A percentile compares a stretch with the other conserved stretches of the same genome.
phyloP scores from a whole-genome alignment of 2,329 filamentous ascomycete species.

The Lachnellula hyalina region DNA sequence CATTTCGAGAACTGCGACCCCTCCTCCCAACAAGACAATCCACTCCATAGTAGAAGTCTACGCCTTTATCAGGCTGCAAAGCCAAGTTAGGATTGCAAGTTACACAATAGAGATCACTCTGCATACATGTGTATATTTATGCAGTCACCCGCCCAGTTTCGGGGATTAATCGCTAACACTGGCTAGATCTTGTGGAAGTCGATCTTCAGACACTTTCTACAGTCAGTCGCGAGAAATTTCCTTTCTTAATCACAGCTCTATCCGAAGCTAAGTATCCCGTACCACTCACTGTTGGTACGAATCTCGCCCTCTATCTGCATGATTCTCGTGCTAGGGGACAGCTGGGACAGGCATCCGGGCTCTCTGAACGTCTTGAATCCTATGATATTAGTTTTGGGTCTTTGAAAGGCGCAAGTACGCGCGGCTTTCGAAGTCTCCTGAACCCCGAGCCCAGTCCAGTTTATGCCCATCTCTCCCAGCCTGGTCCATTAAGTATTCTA shows the following conservation, averaged over 20 bases:
- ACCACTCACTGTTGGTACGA: conserved; percentile 80
- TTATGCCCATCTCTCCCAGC: conserved; percentile 71
- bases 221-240: conserved; percentile 65
- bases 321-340: conserved; percentile 55
- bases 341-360: conserved; percentile 15
- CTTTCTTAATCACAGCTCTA: conserved; percentile 77
- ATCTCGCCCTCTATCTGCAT: conserved; percentile 73
- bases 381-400: conserved; percentile 25
- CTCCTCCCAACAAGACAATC: background rate
- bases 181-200: conserved; percentile 65
- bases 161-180: conserved; percentile 15
- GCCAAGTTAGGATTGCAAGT: background rate
- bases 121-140: background rate
- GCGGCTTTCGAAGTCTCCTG: conserved; percentile 21
- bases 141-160: background rate
- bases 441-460: conserved; percentile 46
- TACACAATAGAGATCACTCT: background rate
- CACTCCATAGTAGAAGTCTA: background rate
- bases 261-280: conserved; percentile 62
- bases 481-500: conserved; percentile 76
- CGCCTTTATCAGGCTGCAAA: background rate
- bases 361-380: conserved; percentile 21
- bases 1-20: background rate
- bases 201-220: conserved; percentile 70
- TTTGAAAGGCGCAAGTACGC: conserved; percentile 17